Evolutionary conservation across 2,329 filamentous ascomycete genomes (phyloP), one percentile per base, ranked within the genome.

Genomic region (Calcarisporium arbuscula): DNA sequence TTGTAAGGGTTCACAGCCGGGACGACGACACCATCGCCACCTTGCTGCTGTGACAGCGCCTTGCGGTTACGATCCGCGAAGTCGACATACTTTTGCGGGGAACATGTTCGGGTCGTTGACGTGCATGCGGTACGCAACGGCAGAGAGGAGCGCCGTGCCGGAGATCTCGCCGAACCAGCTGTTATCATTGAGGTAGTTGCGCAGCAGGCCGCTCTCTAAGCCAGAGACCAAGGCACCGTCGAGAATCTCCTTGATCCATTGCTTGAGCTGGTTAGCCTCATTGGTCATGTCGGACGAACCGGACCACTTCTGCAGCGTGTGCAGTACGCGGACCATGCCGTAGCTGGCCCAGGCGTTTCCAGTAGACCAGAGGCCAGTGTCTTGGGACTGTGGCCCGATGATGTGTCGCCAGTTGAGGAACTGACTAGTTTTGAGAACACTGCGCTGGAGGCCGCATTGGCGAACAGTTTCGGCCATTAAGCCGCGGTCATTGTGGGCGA

Each of bases 321-420:
- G 23, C 19, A 42, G 37, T 19, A 42, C 40, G 21, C 40, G 40
- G 16, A 35, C 31, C 40, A 42, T 42, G 18, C 40, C 40, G 28
- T 40, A 42, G 25, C 18, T 19, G 15, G 36, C 40, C 40, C 40
- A 42, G 25, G 33, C 40, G 22, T 42, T 43, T 18, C 40, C 28
- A 16, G 40, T 38, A 18, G 40, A 43, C 40, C 40, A 43, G 23
- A 43, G 35, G 11, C 40, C 40, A 10, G 26, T 34, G 25, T 43
- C 40, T 26, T 40, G 40, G 16, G 40, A 40, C 19, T 40, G 38
- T 4, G 40, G 35, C n/a, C 40, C 40, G 26, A 40, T 40, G 16
- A 43, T 43, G 30, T 43, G 40, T 7, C 33, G 34, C 40, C 40
- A 43, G 34, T 30, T 43, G 29, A 43, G 38, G 30, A 22, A 28